Conservation (phyloP, 164 flowering plant species). For the Sedum album region DNA sequence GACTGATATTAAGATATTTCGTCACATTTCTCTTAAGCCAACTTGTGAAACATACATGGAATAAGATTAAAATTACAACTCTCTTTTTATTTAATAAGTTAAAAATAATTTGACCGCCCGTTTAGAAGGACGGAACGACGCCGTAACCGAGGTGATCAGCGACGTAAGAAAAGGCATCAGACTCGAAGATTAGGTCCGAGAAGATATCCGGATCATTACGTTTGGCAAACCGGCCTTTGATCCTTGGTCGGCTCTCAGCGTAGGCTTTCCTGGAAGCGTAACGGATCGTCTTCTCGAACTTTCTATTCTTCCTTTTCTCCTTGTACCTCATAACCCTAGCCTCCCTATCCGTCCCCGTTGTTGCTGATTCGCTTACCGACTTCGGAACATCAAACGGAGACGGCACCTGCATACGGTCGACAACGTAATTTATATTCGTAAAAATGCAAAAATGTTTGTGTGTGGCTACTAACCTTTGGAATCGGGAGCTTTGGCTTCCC, state of each 20-base stretch:
- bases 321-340: slow-evolving; percentile 80
- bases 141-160: slow-evolving; percentile 44
- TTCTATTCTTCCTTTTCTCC: slow-evolving; percentile 78
- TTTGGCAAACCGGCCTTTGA: slow-evolving; percentile 87
- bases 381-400: slow-evolving; percentile 11
- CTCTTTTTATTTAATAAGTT: neutral
- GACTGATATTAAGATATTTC: too few species aligned
- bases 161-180: slow-evolving; percentile 19
- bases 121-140: slow-evolving; percentile 65
- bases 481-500: neutral
- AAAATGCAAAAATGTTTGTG: neutral
- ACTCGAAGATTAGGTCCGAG: slow-evolving; percentile 48
- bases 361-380: slow-evolving; percentile 39
- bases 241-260: slow-evolving; percentile 85
- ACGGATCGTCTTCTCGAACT: slow-evolving; percentile 88
- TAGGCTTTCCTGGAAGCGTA: slow-evolving; percentile 94
- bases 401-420: neutral
- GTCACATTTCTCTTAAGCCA: too few species aligned
- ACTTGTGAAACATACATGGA: neutral
- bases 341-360: slow-evolving; percentile 63
- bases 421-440: neutral
- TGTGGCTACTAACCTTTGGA: neutral
- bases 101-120: neutral
- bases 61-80: neutral
- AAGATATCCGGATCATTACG: slow-evolving; percentile 54